Base-by-base conservation (phyloP, 2,329 filamentous ascomycete species). In the Pseudogymnoascus sp. region DNA sequence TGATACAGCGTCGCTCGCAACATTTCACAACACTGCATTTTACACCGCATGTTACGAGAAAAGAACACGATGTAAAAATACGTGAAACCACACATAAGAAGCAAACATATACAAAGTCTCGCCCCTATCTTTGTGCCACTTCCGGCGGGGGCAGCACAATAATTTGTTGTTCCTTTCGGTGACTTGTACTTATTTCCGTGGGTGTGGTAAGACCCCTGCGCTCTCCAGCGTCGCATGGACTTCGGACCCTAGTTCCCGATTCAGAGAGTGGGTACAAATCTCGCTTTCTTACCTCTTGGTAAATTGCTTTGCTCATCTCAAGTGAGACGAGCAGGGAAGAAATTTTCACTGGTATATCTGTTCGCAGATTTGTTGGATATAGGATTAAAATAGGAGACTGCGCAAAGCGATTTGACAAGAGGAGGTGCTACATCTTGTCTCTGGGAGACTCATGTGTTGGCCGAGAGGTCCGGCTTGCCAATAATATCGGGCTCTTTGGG, bases 171-270 rank as follows among this genome's bases (percentile, higher is more conserved):
- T 56, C 50, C 50, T 56, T 53, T 53, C 16, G 28, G 50, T 18
- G 50, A 56, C 50, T 56, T 56, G 50, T 56, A 56, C 50, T 36
- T 56, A 56, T 56, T 56, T 34, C 28, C 50, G 50, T 56, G 10
- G 28, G 50, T 56, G 50, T 56, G 50, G 50, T 56, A 21, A 56
- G 50, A 56, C 50, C 50, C 50, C 50, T 56, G 50, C 50, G 28
- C 50, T 56, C 23, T 16, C 50, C 50, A 56, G 50, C 50, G 28
- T 56, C 50, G 50, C 50, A 56, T 56, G 50, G 50, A 21, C 50
- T 56, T 56, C 50, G 50, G 50, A 56, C 50, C 50, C 50, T 56
- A 56, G 50, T 56, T 56, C 50, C 50, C 50, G 50, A 56, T 56
- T 56, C 50, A 56, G 50, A 56, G 28, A 56, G 50, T 56, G 50